These are phyloP conservation scores for Paramyrothecium roridum DNA, from an alignment of 2,329 filamentous ascomycete genomes.

Conservation along the genomic window DNA sequence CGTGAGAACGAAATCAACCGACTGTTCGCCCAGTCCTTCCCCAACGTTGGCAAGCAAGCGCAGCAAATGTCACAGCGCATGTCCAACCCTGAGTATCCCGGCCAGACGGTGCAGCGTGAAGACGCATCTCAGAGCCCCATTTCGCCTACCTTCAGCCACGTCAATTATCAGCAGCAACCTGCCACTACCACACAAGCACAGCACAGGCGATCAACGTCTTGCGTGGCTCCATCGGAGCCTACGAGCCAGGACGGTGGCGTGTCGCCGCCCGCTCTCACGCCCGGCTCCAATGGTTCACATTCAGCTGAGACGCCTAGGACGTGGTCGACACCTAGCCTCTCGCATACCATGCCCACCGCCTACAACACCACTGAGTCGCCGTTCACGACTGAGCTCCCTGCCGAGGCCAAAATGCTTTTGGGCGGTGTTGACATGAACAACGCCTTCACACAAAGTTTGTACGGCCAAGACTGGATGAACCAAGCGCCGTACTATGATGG, in stretches of 20 bases:
- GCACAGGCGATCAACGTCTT: conserved; percentile 14
- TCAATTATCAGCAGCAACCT: conserved; percentile 16
- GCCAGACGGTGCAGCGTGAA: conserved; percentile 1
- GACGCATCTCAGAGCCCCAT: conserved; percentile 10
- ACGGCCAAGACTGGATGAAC: conserved; percentile 9
- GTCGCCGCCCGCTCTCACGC: conserved; percentile 24
- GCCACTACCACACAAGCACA: conserved; percentile 2
- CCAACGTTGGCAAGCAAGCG: conserved; percentile 26
- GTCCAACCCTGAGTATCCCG: conserved; percentile 13
- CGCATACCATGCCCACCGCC: conserved; percentile 13
- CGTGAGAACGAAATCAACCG: conserved; percentile 44
- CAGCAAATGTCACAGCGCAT: conserved; percentile 18
- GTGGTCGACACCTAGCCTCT: conserved; percentile 17
- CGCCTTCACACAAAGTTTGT: conserved; percentile 12
- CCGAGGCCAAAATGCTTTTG: conserved; percentile 39
- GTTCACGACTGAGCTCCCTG: conserved; percentile 39
- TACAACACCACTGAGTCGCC: conserved; percentile 22
- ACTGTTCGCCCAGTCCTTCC: conserved; percentile 44
- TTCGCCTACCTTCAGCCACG: conserved; percentile 15
- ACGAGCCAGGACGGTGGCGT: conserved; percentile 6
- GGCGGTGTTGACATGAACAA: conserved; percentile 25
- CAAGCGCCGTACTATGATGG: conserved; percentile 5
- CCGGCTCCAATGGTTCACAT: conserved; percentile 13
- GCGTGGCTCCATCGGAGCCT: conserved; percentile 10
- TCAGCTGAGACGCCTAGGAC: conserved; percentile 13